A percentile compares a stretch with the other conserved stretches of the same genome.
Evolutionary conservation across 164 flowering plant genomes (phyloP).

Genomic region (Vitis rotundifolia): DNA sequence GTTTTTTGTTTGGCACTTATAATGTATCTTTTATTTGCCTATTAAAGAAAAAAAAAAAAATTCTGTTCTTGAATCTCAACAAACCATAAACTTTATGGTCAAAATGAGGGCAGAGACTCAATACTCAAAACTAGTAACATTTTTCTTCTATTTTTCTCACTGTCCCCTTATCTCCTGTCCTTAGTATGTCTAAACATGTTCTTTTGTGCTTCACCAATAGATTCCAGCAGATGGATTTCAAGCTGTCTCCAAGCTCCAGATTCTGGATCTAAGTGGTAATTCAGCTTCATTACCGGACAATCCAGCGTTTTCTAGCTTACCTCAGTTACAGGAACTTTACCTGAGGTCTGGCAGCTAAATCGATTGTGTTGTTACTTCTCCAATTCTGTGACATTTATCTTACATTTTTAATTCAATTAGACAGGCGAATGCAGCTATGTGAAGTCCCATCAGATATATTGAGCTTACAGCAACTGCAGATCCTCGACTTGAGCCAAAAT

Average conservation of each 20-base stretch:
- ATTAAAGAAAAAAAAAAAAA: too few relatives aligned
- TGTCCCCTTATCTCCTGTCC: background rate
- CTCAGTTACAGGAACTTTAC: slow-evolving; percentile 82
- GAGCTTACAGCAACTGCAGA: slow-evolving; percentile 53
- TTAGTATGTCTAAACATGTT: background rate
- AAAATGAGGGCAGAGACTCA: too few relatives aligned
- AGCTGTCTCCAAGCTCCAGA: slow-evolving; percentile 63
- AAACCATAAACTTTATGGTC: too few relatives aligned
- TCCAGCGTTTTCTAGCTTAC: slow-evolving; percentile 62
- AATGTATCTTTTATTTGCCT: too few relatives aligned
- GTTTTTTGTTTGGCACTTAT: too few relatives aligned
- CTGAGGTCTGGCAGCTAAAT: slow-evolving; percentile 54
- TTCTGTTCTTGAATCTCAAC: too few relatives aligned
- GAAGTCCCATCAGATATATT: slow-evolving; percentile 69
- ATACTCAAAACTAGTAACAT: background rate
- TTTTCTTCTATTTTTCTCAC: background rate
- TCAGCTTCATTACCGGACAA: slow-evolving; percentile 53
- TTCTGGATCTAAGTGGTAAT: slow-evolving; percentile 88
- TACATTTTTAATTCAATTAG: slow-evolving; percentile 3
- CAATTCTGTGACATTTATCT: background rate
- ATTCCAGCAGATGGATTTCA: slow-evolving; percentile 80
- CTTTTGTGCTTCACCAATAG: slow-evolving; percentile 32
- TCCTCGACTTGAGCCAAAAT: slow-evolving; percentile 92
- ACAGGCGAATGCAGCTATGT: slow-evolving; percentile 68
- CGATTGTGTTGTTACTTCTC: background rate